Evolutionary conservation across 345 rosid species (phyloP).

Genomic region (Erodium maritimum): DNA sequence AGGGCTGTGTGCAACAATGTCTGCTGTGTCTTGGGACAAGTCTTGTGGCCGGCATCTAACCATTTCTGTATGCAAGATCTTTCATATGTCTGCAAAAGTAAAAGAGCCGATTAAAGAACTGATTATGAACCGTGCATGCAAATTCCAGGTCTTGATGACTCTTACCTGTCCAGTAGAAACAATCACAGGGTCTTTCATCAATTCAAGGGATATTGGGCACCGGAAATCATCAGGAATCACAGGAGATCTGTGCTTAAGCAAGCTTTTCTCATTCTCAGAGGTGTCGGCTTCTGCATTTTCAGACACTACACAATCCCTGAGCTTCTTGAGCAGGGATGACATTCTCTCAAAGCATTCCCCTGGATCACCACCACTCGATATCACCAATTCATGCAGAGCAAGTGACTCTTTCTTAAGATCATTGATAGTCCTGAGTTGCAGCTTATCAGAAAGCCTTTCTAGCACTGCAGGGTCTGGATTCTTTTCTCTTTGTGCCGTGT

Average conservation of each 20-base stretch:
- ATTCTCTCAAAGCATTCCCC: constrained; percentile 53
- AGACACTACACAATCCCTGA: constrained; percentile 40
- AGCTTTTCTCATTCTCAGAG: constrained; percentile 30
- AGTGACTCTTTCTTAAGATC: constrained; percentile 72
- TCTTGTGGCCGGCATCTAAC: constrained; percentile 92
- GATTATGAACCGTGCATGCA: not conserved
- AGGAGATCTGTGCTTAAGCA: constrained; percentile 71
- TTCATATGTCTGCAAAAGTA: constrained; percentile 74
- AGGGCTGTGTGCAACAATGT: constrained; percentile 73
- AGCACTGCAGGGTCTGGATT: constrained; percentile 51
- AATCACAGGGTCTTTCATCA: constrained; percentile 97
- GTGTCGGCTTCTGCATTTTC: constrained; percentile 46
- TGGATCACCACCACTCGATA: constrained; percentile 48
- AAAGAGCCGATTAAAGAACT: constrained; percentile 4
- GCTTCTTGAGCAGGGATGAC: constrained; percentile 57
- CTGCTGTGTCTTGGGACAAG: constrained; percentile 97
- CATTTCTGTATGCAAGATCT: constrained; percentile 92
- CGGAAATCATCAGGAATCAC: constrained; percentile 95
- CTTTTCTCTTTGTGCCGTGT: constrained; percentile 35
- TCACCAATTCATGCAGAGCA: constrained; percentile 67
- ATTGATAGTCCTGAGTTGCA: constrained; percentile 63
- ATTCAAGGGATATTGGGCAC: constrained; percentile 93
- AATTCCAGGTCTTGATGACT: constrained; percentile 8
- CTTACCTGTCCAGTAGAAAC: constrained; percentile 91
- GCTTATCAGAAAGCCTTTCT: constrained; percentile 61